Base-by-base conservation (phyloP, 2,329 filamentous ascomycete species). In the Ilyonectria mors-panacis region DNA sequence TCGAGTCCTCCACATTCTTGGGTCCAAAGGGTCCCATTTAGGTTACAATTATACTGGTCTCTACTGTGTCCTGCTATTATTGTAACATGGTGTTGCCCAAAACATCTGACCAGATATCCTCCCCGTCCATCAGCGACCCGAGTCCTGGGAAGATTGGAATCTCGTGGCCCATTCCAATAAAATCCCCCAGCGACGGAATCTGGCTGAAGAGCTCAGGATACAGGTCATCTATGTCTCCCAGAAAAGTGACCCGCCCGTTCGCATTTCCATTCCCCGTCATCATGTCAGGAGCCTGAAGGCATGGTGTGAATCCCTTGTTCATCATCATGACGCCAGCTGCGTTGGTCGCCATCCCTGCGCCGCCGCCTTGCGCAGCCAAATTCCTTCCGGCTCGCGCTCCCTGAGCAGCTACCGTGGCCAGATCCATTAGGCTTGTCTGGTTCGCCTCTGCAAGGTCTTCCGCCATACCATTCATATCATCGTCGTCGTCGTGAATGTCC, bases 111-210 rank as follows among this genome's bases (percentile, higher is more conserved):
- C 59, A 62, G 6, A 56, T 48, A 17, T 55, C 59, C 6, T 62
- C 59, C 12, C 59, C 50, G 4, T 55, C 59, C 26, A 62, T 28
- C 7, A 62, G 21, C 13, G 33, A 21, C 2, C 39, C 59, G 1
- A 62, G 6, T 1, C 39, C 59, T 9, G 59, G 51, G 10, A 62
- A 39, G 19, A 35, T 33, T 1, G 50, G 50, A n/a, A 62, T 62
- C 13, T 62, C 59, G 17, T 55, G 50, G 1, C 50, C 51, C 12
- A 55, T 55, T 35, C 50, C 59, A 15, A 62, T 55, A 17, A 62
- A 62, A 17, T 62, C 59, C n/a, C 59, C 53, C 33, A 62, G 23
- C 12, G 53, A 48, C 39, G 59, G 59, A 12, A 62, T 62, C 21
- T 62, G 50, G 26, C 23, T 45, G 39, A 62, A 62, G 2, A 62